Conservation (phyloP, 2,329 filamentous ascomycete genomes). For the Cryphonectria naterciae region DNA sequence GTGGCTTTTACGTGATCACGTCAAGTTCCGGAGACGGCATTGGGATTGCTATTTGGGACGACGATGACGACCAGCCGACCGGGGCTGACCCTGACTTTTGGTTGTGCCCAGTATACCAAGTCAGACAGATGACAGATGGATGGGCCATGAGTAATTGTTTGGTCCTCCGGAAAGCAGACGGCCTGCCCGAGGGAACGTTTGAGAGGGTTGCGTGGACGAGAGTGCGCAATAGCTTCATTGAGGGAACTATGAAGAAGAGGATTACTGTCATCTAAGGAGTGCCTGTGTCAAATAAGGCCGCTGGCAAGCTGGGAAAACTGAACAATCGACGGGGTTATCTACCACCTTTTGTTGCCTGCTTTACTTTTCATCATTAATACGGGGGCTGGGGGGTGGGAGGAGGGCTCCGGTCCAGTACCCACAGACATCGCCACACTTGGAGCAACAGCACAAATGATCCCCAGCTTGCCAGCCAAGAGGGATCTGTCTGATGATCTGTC, state of each 20-base stretch:
- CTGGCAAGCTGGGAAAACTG: neutral
- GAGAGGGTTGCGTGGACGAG: constrained; percentile 5
- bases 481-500: no score
- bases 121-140: neutral
- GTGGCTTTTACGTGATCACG: neutral
- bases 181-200: neutral
- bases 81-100: neutral
- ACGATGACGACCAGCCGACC: constrained; percentile 1
- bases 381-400: no score
- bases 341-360: no score
- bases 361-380: no score
- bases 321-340: no score
- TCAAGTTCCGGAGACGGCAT: neutral
- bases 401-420: no score
- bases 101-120: constrained; percentile 4
- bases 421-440: no score
- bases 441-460: neutral
- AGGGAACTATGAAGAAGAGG: neutral
- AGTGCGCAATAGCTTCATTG: neutral
- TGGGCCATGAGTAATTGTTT: neutral
- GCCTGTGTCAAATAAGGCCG: neutral
- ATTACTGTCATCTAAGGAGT: neutral
- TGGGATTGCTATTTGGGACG: constrained; percentile 3
- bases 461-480: neutral
- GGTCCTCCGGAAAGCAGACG: neutral